Conservation (phyloP, 2,329 filamentous ascomycete species). For the Penicillium sp. region DNA sequence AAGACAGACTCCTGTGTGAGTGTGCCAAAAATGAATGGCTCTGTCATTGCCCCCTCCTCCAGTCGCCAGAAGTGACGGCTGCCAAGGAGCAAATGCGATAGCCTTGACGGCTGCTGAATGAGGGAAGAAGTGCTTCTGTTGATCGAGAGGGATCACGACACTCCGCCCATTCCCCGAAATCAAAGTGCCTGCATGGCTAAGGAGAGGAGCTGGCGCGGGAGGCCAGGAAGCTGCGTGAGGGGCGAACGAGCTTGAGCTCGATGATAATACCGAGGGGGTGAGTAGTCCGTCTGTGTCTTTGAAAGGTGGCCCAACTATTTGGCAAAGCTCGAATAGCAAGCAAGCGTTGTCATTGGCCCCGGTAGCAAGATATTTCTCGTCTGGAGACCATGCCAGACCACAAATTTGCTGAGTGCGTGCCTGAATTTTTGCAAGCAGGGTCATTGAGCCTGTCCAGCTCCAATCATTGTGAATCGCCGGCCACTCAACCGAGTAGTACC, state of each 20-base stretch:
- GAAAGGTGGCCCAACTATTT: constrained; percentile 40
- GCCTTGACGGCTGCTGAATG: constrained; percentile 92
- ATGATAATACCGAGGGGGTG: constrained; percentile 7
- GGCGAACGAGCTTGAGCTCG: constrained; percentile 11
- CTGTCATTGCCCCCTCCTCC: constrained; percentile 92
- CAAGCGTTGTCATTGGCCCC: constrained; percentile 91
- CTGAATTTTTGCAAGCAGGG: constrained; percentile 66
- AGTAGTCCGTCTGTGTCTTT: constrained; percentile 5
- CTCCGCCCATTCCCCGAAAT: constrained; percentile 34
- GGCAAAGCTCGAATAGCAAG: constrained; percentile 67
- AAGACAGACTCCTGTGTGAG: constrained; percentile 71
- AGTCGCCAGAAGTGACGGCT: constrained; percentile 76
- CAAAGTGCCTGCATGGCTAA: constrained; percentile 23
- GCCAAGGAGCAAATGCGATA: constrained; percentile 95
- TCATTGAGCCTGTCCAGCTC: constrained; percentile 72
- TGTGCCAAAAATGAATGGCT: constrained; percentile 93
- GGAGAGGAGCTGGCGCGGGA: constrained; percentile 16
- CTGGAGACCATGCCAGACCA: constrained; percentile 78
- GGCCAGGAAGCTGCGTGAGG: constrained; percentile 15
- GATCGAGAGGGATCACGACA: constrained; percentile 48
- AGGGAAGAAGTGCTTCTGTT: constrained; percentile 64
- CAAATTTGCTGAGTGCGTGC: constrained; percentile 88
- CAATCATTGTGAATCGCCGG: constrained; percentile 51
- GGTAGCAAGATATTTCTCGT: constrained; percentile 72
- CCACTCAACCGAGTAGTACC: constrained; percentile 91